Base-by-base conservation (phyloP, 2,329 filamentous ascomycete genomes). In the Alternaria ventricosa region DNA sequence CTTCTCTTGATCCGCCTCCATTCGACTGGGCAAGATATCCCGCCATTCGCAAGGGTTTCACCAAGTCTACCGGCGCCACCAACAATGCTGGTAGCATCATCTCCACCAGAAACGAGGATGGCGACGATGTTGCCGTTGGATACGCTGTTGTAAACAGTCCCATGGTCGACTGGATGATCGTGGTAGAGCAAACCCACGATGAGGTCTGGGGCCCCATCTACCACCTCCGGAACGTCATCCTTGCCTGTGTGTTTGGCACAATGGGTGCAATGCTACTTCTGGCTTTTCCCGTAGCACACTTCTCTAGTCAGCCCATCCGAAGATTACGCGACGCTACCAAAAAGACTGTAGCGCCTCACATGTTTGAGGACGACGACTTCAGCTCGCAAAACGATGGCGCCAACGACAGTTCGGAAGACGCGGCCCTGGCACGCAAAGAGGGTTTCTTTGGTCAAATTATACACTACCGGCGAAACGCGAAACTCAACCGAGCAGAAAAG, bases 201-300 rank as follows among this genome's bases (percentile, higher is more conserved):
- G 94, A 97, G 79, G 92, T 94, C 0, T 94, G 91, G 81, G 84
- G 85, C 8, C 92, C 94, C 0, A 94, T 97, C 61, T 81, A 84
- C 27, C 89, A 88, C 20, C 84, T 97, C n/a, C 88, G 92, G 20
- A 89, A 90, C 51, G 92, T 97, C 55, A 86, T 97, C 2, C 80
- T 97, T 3, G 92, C 89, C 6, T 97, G 93, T 65, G 91, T 97
- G 0, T 96, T 97, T 76, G 92, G 91, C 1, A 95, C 93, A 0
- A 86, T 90, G 12, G 94, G 90, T 0, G 84, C 91, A 5, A 87
- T 96, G 55, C 77, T 94, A 4, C 65, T 96, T 9, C 77, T 96
- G 2, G 85, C 93, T 3, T 86, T 94, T 41, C 93, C 94, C 0
- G 88, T 94, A 41, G 93, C 94, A 2, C 94, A 97, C 75, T 87